Conservation (phyloP, 1,139 yeast genomes). For the Scheffersomyces illinoinensis region DNA sequence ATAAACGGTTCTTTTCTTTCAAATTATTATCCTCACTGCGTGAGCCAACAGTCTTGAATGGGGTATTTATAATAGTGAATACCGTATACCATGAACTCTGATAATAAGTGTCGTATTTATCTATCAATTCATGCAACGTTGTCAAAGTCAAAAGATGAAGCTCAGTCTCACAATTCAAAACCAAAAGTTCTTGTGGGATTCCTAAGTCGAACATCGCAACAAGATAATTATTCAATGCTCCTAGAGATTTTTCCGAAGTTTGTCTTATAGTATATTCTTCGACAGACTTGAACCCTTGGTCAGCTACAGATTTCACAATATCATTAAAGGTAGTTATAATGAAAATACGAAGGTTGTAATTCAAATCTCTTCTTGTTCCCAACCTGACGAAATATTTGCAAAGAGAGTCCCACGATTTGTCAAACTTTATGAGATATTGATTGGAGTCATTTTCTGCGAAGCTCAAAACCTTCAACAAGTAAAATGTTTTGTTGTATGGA, state of each 20-base stretch:
- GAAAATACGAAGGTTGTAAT: constrained; percentile 45
- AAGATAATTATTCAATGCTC: constrained; percentile 36
- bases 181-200: constrained; percentile 39
- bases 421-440: constrained; percentile 45
- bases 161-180: constrained; percentile 60
- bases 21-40: constrained; percentile 28
- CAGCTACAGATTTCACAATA: constrained; percentile 48
- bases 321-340: constrained; percentile 51
- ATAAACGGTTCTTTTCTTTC: constrained; percentile 43
- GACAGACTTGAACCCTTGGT: constrained; percentile 40
- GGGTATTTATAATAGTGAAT: constrained; percentile 66
- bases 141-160: constrained; percentile 62
- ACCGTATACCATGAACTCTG: constrained; percentile 71
- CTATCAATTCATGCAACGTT: constrained; percentile 68
- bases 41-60: constrained; percentile 48
- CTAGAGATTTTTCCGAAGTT: constrained; percentile 39
- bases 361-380: constrained; percentile 37
- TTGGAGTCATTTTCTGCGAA: constrained; percentile 50
- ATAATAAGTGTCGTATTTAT: constrained; percentile 61
- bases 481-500: constrained; percentile 44
- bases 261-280: constrained; percentile 16
- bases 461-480: constrained; percentile 39
- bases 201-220: constrained; percentile 36
- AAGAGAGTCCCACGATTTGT: constrained; percentile 48
- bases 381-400: constrained; percentile 42